Evolutionary conservation across 495 filamentous ascomycete species (phyloP).

Genomic region (Terfezia claveryi): DNA sequence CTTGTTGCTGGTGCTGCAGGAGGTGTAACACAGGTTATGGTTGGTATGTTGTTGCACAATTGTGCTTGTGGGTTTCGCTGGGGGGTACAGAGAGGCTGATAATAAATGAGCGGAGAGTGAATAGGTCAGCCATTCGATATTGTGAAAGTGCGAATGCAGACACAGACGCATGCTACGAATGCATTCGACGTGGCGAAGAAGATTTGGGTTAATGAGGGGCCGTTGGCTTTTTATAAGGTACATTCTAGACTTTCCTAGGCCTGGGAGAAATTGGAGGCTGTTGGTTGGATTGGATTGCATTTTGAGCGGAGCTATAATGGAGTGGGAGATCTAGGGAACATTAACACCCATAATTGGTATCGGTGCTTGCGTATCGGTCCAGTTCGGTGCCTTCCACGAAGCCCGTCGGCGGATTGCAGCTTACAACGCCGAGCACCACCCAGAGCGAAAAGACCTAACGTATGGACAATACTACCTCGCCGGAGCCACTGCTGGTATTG

Average conservation of each 20-base stretch:
- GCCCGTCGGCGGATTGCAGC: conserved; percentile 66
- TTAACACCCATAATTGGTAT: conserved; percentile 91
- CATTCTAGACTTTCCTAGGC: too few species aligned
- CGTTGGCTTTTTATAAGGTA: conserved; percentile 59
- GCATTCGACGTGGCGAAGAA: conserved; percentile 58
- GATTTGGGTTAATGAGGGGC: conserved; percentile 74
- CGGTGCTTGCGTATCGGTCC: conserved; percentile 88
- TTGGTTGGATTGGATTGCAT: too few species aligned
- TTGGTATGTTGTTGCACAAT: conserved; percentile 40
- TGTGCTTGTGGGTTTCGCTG: not conserved
- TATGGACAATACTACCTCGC: conserved; percentile 77
- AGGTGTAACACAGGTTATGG: conserved; percentile 79
- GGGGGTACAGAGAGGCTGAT: not conserved
- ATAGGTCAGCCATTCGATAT: conserved; percentile 95
- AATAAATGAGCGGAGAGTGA: not conserved
- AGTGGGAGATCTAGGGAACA: conserved; percentile 32
- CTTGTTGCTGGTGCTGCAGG: conserved; percentile 75
- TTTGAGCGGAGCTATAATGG: too few species aligned
- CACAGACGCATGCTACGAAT: conserved; percentile 52
- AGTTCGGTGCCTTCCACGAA: conserved; percentile 93
- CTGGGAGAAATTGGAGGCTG: too few species aligned
- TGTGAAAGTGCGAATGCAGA: conserved; percentile 92
- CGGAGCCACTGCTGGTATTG: conserved; percentile 77
- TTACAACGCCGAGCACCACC: conserved; percentile 13
- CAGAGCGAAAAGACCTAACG: conserved; percentile 28